Evolutionary conservation across 2,329 filamentous ascomycete species (phyloP).

Genomic region (Zymoseptoria passerinii): DNA sequence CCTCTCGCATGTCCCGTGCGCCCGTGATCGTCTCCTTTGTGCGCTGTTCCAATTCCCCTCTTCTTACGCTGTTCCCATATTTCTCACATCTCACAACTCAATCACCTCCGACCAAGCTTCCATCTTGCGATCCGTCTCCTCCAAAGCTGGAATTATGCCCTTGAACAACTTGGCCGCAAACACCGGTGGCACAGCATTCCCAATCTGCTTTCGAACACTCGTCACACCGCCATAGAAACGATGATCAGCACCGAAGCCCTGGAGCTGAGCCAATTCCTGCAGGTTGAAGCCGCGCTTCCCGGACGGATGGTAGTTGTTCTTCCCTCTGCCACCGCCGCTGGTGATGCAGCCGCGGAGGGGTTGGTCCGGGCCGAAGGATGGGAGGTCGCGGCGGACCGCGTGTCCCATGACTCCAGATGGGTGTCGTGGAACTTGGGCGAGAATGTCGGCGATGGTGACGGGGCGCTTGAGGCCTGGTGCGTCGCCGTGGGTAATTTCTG

Average conservation of each 20-base stretch:
- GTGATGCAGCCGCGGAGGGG: slow-evolving; percentile 55
- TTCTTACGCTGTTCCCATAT: too few species aligned
- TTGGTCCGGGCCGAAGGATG: slow-evolving; percentile 41
- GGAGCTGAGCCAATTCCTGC: slow-evolving; percentile 59
- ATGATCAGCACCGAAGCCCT: slow-evolving; percentile 59
- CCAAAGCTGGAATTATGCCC: slow-evolving; percentile 7
- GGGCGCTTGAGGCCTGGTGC: slow-evolving; percentile 26
- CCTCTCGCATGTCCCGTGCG: too few species aligned
- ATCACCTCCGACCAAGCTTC: background rate
- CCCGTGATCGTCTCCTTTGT: too few species aligned
- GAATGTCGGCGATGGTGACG: slow-evolving; percentile 36
- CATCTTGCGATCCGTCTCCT: slow-evolving; percentile 10
- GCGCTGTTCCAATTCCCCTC: too few species aligned
- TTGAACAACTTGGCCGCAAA: slow-evolving; percentile 11
- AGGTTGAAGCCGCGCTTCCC: slow-evolving; percentile 56
- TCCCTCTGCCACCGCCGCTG: slow-evolving; percentile 44
- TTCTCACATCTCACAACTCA: background rate
- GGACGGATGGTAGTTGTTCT: slow-evolving; percentile 56
- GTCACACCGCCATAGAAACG: slow-evolving; percentile 40
- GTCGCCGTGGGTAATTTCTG: slow-evolving; percentile 32
- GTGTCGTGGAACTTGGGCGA: slow-evolving; percentile 18
- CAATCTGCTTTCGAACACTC: slow-evolving; percentile 55
- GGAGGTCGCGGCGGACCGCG: background rate
- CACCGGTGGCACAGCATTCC: slow-evolving; percentile 61
- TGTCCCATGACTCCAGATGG: slow-evolving; percentile 18